A percentile compares a stretch with the other conserved stretches of the same genome.
phyloP scores from a whole-genome alignment of 164 flowering plant genomes.

The Piper betle region DNA sequence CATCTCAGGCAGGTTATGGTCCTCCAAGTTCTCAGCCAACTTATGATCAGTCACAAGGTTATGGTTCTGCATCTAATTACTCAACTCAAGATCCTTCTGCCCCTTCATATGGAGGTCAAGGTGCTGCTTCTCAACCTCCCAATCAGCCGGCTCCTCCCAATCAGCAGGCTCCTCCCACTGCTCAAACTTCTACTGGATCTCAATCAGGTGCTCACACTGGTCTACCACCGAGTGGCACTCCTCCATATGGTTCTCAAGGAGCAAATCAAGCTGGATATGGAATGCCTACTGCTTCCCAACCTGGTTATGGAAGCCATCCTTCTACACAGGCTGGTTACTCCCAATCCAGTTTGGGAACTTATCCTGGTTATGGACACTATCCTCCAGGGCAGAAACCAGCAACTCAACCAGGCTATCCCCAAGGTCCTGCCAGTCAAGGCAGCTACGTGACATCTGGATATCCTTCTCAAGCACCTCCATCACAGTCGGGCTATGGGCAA shows the following conservation, averaged over 20 bases:
- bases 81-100: constrained; percentile 45
- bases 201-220: constrained; percentile 50
- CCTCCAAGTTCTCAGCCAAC: constrained; percentile 22
- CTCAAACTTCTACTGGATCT: constrained; percentile 30
- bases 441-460: constrained; percentile 47
- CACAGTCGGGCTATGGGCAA: constrained; percentile 41
- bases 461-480: constrained; percentile 27
- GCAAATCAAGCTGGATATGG: constrained; percentile 56
- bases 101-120: constrained; percentile 49
- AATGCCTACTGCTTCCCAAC: constrained; percentile 38
- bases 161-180: constrained; percentile 16
- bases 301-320: constrained; percentile 42
- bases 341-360: constrained; percentile 14
- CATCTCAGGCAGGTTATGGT: constrained; percentile 53
- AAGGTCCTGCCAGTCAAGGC: constrained; percentile 21
- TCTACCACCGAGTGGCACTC: constrained; percentile 42
- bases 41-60: constrained; percentile 59
- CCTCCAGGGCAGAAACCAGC: constrained; percentile 44
- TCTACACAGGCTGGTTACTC: constrained; percentile 44
- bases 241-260: constrained; percentile 44
- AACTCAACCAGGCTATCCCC: constrained; percentile 37
- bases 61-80: constrained; percentile 32
- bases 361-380: constrained; percentile 34
- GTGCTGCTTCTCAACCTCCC: constrained; percentile 36
- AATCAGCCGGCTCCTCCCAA: too few species aligned